Base-by-base conservation (phyloP, 345 rosid species). In the Moricandia arvensis region DNA sequence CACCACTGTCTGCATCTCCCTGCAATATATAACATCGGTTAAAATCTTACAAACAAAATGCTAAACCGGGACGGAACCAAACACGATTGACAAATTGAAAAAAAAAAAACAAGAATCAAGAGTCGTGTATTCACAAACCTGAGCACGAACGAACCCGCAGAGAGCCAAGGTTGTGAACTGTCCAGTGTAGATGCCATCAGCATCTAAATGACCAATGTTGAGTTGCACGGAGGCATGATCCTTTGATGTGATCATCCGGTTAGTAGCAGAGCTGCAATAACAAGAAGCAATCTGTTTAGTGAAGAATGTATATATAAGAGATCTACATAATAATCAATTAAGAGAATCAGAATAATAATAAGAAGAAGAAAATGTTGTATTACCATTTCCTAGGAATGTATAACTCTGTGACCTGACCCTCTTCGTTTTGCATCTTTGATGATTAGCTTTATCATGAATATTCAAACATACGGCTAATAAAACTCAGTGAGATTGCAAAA, bases 311-410 rank as follows among this genome's bases (percentile, higher is more conserved):
- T 3, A 9, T 11, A n/a, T n/a, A n/a, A n/a, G n/a, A n/a, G n/a
- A n/a, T n/a, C n/a, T n/a, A n/a, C n/a, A n/a, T 54, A 54, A 5
- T 8, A 57, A 24, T 11, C 4, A 18, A 11, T 24, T 11, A n/a
- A 57, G 4, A 57, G 33, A 58, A 18, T 13, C 34, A 51, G n/a
- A n/a, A n/a, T n/a, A n/a, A n/a, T 0, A 21, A 65, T 61, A 13
- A 61, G 2, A 66, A 47, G 43, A 34, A n/a, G n/a, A n/a, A n/a
- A 47, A 38, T 11, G 2, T 35, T 12, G 6, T 6, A 26, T 16
- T 76, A 91, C 97, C 95, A 89, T 67, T 91, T 91, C 84, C 95
- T 86, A 34, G 95, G 97, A 82, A 89, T 87, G 89, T 89, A 89
- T 2, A 91, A 84, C 69, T 91, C 95, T 78, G 88, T 91, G 73